phyloP scores from a whole-genome alignment of 352 stramenopile genomes.

The Peronospora destructor region DNA sequence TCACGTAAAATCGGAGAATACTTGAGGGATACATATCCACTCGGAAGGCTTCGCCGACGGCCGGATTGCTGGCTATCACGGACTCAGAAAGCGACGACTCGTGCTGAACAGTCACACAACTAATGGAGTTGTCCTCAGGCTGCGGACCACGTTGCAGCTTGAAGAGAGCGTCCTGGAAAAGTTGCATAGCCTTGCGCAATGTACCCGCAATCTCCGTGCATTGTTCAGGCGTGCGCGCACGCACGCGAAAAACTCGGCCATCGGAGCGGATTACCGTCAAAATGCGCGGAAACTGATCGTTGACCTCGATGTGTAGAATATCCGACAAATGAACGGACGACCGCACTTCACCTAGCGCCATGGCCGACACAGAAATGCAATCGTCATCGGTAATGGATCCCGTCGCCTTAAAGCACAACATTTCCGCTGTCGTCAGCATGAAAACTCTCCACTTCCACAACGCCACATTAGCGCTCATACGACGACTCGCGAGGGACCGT shows the following conservation, averaged over 20 bases:
- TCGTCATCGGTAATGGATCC: slow-evolving; percentile 27
- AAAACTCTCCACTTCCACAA: slow-evolving; percentile 77
- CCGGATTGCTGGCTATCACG: slow-evolving; percentile 44
- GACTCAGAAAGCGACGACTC: slow-evolving; percentile 54
- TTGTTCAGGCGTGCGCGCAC: slow-evolving; percentile 56
- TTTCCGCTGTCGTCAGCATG: slow-evolving; percentile 67
- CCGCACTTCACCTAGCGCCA: slow-evolving; percentile 55
- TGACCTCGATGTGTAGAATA: slow-evolving; percentile 73
- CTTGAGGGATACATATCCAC: slow-evolving; percentile 67
- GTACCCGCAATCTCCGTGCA: slow-evolving; percentile 49
- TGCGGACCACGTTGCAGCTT: slow-evolving; percentile 54
- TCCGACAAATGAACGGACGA: slow-evolving; percentile 68
- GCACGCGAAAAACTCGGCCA: slow-evolving; percentile 64
- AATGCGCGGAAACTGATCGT: slow-evolving; percentile 62
- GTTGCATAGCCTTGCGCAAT: slow-evolving; percentile 48
- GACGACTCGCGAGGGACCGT: slow-evolving; percentile 56
- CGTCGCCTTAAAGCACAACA: slow-evolving; percentile 68
- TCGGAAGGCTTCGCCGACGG: slow-evolving; percentile 40
- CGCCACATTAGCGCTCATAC: slow-evolving; percentile 65
- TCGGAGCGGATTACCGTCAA: slow-evolving; percentile 67
- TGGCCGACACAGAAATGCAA: slow-evolving; percentile 22
- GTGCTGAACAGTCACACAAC: slow-evolving; percentile 69
- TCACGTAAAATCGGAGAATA: slow-evolving; percentile 67
- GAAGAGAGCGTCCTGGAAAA: slow-evolving; percentile 71
- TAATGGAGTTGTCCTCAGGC: slow-evolving; percentile 63